Evolutionary conservation across 2,329 filamentous ascomycete genomes (phyloP).

Genomic region (Neonectria faginata): DNA sequence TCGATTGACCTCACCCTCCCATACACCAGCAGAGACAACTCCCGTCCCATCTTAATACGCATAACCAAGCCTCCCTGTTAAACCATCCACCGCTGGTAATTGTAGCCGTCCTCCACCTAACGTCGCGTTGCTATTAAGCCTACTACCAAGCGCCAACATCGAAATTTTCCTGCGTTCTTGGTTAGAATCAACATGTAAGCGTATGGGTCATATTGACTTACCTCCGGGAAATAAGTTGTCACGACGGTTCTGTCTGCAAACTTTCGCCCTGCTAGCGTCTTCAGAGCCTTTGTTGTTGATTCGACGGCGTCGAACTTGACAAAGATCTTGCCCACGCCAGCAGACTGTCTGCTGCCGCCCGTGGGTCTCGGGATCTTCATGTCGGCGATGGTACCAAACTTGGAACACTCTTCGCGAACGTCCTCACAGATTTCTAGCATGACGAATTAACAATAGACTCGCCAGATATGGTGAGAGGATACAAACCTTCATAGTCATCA

Average conservation of each 20-base stretch:
- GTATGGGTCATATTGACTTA: conserved; percentile 52
- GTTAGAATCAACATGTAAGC: conserved; percentile 46
- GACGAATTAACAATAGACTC: conserved; percentile 49
- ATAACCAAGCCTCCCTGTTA: conserved; percentile 34
- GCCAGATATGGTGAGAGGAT: too few species aligned
- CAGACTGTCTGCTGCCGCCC: conserved; percentile 83
- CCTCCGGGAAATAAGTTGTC: conserved; percentile 95
- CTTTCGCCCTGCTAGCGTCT: conserved; percentile 91
- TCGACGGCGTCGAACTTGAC: conserved; percentile 89
- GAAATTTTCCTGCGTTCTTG: conserved; percentile 81
- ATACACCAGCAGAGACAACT: conserved; percentile 40
- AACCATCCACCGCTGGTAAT: neutral
- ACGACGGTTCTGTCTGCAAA: conserved; percentile 97
- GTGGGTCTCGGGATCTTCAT: conserved; percentile 92
- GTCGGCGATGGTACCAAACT: conserved; percentile 87
- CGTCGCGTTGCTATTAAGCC: conserved; percentile 26
- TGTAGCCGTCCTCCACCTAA: neutral
- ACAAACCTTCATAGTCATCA: conserved; percentile 92
- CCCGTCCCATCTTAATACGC: conserved; percentile 29
- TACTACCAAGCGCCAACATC: conserved; percentile 87
- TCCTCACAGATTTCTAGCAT: conserved; percentile 92
- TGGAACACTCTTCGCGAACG: conserved; percentile 90
- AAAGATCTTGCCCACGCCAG: conserved; percentile 97
- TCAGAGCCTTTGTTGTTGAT: conserved; percentile 84
- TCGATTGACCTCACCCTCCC: conserved; percentile 36